Evolutionary conservation across 495 filamentous ascomycete genomes (phyloP).

Genomic region (Lophiotrema nucula): DNA sequence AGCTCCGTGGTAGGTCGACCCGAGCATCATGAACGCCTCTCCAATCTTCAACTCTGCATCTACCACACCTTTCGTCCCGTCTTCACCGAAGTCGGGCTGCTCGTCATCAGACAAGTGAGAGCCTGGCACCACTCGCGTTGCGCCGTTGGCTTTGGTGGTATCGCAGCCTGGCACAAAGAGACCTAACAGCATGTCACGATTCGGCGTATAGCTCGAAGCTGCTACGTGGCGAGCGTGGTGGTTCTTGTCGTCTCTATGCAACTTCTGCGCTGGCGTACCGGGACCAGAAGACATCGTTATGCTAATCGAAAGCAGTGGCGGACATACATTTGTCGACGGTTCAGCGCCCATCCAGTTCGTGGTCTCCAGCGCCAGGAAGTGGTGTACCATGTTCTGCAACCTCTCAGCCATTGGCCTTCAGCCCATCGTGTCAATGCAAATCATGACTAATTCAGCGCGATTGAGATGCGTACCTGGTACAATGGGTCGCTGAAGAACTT

Average conservation of each 20-base stretch:
- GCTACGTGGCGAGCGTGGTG: background rate
- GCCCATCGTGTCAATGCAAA: background rate
- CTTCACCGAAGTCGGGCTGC: background rate
- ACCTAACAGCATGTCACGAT: background rate
- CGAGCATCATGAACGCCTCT: background rate
- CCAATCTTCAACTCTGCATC: background rate
- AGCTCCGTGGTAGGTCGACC: background rate
- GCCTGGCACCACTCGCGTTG: background rate
- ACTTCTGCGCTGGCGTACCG: background rate
- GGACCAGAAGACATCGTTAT: constrained; percentile 12
- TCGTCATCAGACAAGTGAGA: background rate
- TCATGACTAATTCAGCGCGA: no score
- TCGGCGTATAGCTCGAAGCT: background rate
- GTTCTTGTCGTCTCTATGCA: background rate
- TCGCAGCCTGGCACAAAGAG: background rate
- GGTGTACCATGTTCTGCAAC: background rate
- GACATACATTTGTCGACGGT: constrained; percentile 2
- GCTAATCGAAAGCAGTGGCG: background rate
- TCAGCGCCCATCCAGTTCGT: background rate
- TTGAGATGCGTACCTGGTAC: background rate
- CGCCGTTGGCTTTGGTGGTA: background rate
- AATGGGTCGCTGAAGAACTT: constrained; percentile 6
- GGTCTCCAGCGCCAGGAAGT: background rate
- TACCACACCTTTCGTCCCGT: background rate
- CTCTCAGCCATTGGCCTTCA: background rate